phyloP scores from a whole-genome alignment of 2,329 filamentous ascomycete species.

The Cladosporium cucumerinum region DNA sequence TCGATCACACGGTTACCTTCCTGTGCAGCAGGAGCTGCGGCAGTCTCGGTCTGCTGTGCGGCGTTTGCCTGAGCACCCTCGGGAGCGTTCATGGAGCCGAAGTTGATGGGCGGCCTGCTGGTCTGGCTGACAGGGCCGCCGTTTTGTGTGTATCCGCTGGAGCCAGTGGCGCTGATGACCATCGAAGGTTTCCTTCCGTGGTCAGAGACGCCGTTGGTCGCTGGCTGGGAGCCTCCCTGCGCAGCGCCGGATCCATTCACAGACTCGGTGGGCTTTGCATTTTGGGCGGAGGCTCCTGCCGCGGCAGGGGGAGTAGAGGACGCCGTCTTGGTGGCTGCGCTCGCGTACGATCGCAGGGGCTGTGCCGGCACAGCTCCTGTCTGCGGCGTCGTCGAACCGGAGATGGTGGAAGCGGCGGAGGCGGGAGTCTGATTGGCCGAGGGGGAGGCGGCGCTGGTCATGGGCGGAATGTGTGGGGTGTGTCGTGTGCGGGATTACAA shows the following conservation, averaged over 20 bases:
- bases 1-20: conserved; percentile 72
- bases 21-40: conserved; percentile 51
- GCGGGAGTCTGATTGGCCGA: conserved; percentile 44
- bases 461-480: conserved; percentile 20
- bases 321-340: conserved; percentile 57
- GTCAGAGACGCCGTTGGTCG: conserved; percentile 60
- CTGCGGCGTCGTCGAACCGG: conserved; percentile 51
- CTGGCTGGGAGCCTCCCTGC: conserved; percentile 34
- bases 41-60: conserved; percentile 63
- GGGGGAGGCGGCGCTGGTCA: conserved; percentile 59
- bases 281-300: conserved; percentile 50
- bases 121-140: conserved; percentile 62
- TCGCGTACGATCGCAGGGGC: conserved; percentile 58
- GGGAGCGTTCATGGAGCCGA: conserved; percentile 70
- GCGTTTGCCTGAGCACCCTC: conserved; percentile 59
- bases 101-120: conserved; percentile 64
- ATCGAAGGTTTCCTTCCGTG: conserved; percentile 86
- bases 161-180: conserved; percentile 82
- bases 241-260: conserved; percentile 69
- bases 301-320: conserved; percentile 50
- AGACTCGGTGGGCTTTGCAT: conserved; percentile 63
- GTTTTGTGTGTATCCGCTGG: conserved; percentile 72
- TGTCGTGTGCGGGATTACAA: conserved; percentile 19
- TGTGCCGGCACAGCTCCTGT: conserved; percentile 53
- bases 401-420: conserved; percentile 46